Base-by-base conservation (phyloP, 805 yeast species). In the Priceomyces haplophilus region DNA sequence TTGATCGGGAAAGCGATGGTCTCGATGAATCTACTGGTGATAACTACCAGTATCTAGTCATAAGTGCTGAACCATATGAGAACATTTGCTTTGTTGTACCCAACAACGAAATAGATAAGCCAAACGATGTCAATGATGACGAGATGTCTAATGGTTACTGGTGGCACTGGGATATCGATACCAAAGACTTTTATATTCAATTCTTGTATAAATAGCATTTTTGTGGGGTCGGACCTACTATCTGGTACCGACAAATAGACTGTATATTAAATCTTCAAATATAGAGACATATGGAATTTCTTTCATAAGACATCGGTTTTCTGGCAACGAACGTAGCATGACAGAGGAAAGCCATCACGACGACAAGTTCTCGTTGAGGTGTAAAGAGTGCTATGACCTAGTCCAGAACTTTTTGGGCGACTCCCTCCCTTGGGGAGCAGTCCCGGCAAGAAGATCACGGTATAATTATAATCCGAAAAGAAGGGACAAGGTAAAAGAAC, bases 21-120 rank as follows among this genome's bases (percentile, higher is more conserved):
- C 40, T 39, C 11, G 59, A 52, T 10, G 56, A 50, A 6, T 21
- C 44, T 7, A 59, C 54, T n/a, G 54, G 64, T 39, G 62, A 67
- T 31, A 65, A 69, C 7, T 80, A 58, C 61, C 95, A 85, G 62
- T 90, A 82, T 58, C 53, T 93, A 49, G 81, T 90, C 8, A 64
- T 90, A 0, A 82, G 89, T n/a, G 93, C 84, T 2, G 96, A 88
- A 58, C 97, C 97, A 1, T 93, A 88, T 60, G 91, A 88, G 47
- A 88, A 83, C 45, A 70, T 88, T 7, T 85, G 84, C 1, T 68
- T 91, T 44, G 82, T 87, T 45, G 71, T 93, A 10, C 95, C 95
- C 1, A 71, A 79, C 12, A 67, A 80, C 11, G 80, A 75, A 46
- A 62, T 69, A 16, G 71, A 67, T 16, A 69, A 63, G 12, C 65